phyloP scores from a whole-genome alignment of 106 monocot genomes.

The Alisma plantagoaquatica region DNA sequence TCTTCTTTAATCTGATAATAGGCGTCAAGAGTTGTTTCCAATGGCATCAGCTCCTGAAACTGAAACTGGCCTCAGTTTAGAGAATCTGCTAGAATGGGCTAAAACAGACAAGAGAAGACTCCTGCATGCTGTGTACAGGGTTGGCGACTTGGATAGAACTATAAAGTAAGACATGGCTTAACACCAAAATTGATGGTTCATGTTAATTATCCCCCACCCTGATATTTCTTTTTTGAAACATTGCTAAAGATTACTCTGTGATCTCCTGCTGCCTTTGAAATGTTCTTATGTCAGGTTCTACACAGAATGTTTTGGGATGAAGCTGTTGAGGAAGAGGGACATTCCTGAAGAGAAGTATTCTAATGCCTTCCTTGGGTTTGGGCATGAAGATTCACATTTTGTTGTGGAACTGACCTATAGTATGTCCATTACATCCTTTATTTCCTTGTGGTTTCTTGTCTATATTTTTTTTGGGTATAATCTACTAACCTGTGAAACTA shows the following conservation, averaged over 20 bases:
- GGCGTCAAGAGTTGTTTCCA: too few relatives aligned
- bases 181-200: too few relatives aligned
- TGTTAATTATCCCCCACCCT: neutral
- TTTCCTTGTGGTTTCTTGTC: neutral
- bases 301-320: constrained; percentile 84
- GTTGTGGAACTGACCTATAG: constrained; percentile 89
- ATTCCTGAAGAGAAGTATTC: constrained; percentile 71
- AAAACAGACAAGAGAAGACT: constrained; percentile 50
- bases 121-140: constrained; percentile 70
- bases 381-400: constrained; percentile 62
- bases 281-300: constrained; percentile 54
- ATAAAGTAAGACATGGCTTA: constrained; percentile 37
- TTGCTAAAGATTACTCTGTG: neutral
- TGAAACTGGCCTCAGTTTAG: constrained; percentile 19
- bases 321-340: constrained; percentile 65
- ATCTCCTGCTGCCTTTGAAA: neutral
- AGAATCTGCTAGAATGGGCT: constrained; percentile 42
- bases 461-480: neutral
- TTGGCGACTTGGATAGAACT: constrained; percentile 65
- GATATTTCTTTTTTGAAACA: neutral
- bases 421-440: constrained; percentile 24
- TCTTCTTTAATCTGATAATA: too few relatives aligned
- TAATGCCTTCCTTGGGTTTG: constrained; percentile 79
- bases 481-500: too few relatives aligned
- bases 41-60: constrained; percentile 15